phyloP scores from a whole-genome alignment of 257 asterid species.

The Ilex asprella region DNA sequence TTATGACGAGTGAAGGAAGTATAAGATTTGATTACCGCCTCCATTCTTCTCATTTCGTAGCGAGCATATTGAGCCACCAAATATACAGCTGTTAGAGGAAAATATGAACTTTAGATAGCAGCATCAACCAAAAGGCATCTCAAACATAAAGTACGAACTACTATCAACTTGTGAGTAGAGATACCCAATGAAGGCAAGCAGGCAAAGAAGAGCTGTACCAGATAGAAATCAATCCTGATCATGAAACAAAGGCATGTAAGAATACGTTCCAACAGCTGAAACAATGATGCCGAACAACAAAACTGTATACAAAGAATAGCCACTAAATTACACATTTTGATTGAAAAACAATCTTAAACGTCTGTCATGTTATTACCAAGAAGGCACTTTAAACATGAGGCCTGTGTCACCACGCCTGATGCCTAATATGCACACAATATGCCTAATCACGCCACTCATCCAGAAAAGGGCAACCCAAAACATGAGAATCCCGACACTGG shows the following conservation, averaged over 20 bases:
- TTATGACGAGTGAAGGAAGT: neutral
- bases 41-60: slow-evolving; percentile 89
- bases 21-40: slow-evolving; percentile 49
- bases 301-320: neutral
- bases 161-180: slow-evolving; percentile 5
- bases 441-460: neutral
- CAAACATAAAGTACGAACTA: slow-evolving; percentile 9
- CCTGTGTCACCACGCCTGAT: neutral
- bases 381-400: neutral
- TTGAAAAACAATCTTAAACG: too few relatives aligned
- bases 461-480: too few relatives aligned
- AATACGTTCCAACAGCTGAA: slow-evolving; percentile 3
- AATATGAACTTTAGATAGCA: slow-evolving; percentile 9
- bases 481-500: too few relatives aligned
- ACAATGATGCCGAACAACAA: neutral
- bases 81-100: slow-evolving; percentile 72
- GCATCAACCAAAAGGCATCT: neutral
- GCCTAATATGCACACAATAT: neutral
- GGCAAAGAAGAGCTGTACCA: slow-evolving; percentile 79
- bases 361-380: neutral
- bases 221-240: slow-evolving; percentile 83
- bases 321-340: neutral
- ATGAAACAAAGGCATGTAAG: slow-evolving; percentile 7
- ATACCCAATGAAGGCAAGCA: slow-evolving; percentile 96
- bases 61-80: slow-evolving; percentile 96